These are phyloP conservation scores for Cronartium ribicola DNA, from an alignment of 1,284 basidiomycete genomes.

Conservation along the genomic window DNA sequence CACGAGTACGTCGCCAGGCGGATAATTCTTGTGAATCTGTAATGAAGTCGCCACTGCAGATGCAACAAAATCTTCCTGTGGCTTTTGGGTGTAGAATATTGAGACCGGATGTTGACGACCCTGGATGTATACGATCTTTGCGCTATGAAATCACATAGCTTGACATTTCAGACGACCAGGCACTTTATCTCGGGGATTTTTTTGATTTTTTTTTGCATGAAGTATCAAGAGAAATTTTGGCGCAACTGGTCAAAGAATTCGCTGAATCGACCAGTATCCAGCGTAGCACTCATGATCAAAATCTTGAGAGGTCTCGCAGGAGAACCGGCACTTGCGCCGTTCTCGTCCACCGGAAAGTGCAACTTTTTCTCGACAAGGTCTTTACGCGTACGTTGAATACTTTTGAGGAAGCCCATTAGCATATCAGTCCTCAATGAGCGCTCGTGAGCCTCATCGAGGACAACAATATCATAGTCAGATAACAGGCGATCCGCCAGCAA, in stretches of 20 bases:
- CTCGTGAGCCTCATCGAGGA: slow-evolving; percentile 97
- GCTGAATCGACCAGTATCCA: slow-evolving; percentile 90
- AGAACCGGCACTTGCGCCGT: slow-evolving; percentile 45
- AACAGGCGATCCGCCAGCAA: slow-evolving; percentile 73
- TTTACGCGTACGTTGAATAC: slow-evolving; percentile 52
- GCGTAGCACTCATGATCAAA: slow-evolving; percentile 93
- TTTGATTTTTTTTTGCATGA: not conserved
- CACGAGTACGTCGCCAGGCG: slow-evolving; percentile 81
- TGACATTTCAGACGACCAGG: slow-evolving; percentile 48
- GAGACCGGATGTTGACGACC: slow-evolving; percentile 86
- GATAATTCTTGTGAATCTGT: slow-evolving; percentile 76
- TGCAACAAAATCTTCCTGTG: slow-evolving; percentile 80
- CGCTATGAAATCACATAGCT: slow-evolving; percentile 55
- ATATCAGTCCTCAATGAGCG: slow-evolving; percentile 90
- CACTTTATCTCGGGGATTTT: not conserved
- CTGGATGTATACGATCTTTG: slow-evolving; percentile 81
- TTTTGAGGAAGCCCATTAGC: slow-evolving; percentile 81
- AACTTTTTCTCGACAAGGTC: slow-evolving; percentile 56
- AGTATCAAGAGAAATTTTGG: not conserved
- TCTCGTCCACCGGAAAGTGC: slow-evolving; percentile 53
- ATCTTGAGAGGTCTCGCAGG: slow-evolving; percentile 64
- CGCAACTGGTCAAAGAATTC: slow-evolving; percentile 71
- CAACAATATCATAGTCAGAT: slow-evolving; percentile 76
- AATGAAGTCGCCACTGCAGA: slow-evolving; percentile 83
- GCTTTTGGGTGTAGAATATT: slow-evolving; percentile 60